These are phyloP conservation scores for Pleoardoris graminearum DNA, from an alignment of 2,329 filamentous ascomycete genomes.

Conservation along the genomic window DNA sequence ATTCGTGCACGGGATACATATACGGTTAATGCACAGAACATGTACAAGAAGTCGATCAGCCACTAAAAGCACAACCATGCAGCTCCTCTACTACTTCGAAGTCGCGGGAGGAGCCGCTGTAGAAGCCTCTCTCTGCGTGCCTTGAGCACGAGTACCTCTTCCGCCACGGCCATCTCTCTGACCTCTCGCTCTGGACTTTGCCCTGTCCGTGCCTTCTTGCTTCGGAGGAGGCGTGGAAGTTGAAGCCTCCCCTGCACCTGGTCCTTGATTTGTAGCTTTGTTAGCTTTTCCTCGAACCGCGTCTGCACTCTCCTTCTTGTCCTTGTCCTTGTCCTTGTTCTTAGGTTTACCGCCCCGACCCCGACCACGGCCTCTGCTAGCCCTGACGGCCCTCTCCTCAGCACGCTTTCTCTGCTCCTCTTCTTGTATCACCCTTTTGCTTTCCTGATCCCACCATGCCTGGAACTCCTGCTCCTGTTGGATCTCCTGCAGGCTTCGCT, in stretches of 20 bases:
- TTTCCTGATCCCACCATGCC: slow-evolving; percentile 93
- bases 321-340: slow-evolving; percentile 31
- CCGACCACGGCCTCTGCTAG: slow-evolving; percentile 32
- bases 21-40: slow-evolving; percentile 14
- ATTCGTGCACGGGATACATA: slow-evolving; percentile 9
- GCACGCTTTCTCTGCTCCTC: slow-evolving; percentile 49
- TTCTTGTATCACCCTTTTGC: slow-evolving; percentile 68
- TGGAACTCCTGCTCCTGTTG: slow-evolving; percentile 97
- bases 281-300: slow-evolving; percentile 21
- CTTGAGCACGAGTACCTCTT: slow-evolving; percentile 27
- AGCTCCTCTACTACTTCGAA: not conserved
- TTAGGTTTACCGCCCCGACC: slow-evolving; percentile 29
- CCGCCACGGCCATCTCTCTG: slow-evolving; percentile 27
- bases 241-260: slow-evolving; percentile 4
- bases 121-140: slow-evolving; percentile 16
- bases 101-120: slow-evolving; percentile 7
- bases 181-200: slow-evolving; percentile 21
- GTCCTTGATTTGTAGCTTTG: slow-evolving; percentile 13
- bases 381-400: slow-evolving; percentile 32
- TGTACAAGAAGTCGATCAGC: slow-evolving; percentile 12
- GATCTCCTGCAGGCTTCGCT: slow-evolving; percentile 89
- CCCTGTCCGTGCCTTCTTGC: slow-evolving; percentile 15
- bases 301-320: slow-evolving; percentile 21
- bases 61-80: not conserved
- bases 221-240: slow-evolving; percentile 14